Evolutionary conservation across 495 filamentous ascomycete genomes (phyloP).

Genomic region (Annulohypoxylon nitens): DNA sequence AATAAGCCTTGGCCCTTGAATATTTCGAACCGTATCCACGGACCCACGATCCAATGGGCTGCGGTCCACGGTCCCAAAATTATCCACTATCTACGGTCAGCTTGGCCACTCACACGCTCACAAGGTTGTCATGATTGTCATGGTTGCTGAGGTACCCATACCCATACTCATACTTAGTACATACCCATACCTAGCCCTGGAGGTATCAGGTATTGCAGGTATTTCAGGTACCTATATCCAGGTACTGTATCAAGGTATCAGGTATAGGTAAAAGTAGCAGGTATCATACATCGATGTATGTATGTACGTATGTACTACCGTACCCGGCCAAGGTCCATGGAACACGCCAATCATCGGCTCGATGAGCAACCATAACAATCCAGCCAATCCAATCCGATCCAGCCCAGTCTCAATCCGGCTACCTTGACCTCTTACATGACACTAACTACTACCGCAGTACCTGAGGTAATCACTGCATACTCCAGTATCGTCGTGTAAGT

Average conservation of each 20-base stretch:
- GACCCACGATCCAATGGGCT: conserved; percentile 41
- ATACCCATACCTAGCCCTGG: not conserved
- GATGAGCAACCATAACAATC: conserved; percentile 39
- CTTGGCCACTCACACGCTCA: conserved; percentile 42
- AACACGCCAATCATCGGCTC: conserved; percentile 38
- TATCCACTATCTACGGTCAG: conserved; percentile 39
- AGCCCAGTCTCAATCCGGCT: conserved; percentile 50
- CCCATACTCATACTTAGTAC: not conserved
- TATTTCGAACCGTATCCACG: conserved; percentile 39
- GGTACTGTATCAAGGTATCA: not conserved
- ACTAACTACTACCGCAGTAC: conserved; percentile 28
- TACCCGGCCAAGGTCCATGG: conserved; percentile 31
- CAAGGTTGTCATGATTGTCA: conserved; percentile 22
- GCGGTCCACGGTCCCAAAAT: conserved; percentile 29
- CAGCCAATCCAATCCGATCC: conserved; percentile 44
- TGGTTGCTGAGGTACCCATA: conserved; percentile 12
- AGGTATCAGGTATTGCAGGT: not conserved
- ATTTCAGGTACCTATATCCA: not conserved
- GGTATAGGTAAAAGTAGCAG: not conserved
- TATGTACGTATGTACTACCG: conserved; percentile 5
- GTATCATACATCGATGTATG: not conserved
- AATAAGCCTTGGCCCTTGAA: conserved; percentile 38
- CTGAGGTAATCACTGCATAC: conserved; percentile 36
- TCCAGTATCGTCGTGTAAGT: conserved; percentile 46
- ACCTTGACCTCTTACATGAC: conserved; percentile 28